Conservation (phyloP, 495 filamentous ascomycete genomes). For the Cudoniella acicularis region DNA sequence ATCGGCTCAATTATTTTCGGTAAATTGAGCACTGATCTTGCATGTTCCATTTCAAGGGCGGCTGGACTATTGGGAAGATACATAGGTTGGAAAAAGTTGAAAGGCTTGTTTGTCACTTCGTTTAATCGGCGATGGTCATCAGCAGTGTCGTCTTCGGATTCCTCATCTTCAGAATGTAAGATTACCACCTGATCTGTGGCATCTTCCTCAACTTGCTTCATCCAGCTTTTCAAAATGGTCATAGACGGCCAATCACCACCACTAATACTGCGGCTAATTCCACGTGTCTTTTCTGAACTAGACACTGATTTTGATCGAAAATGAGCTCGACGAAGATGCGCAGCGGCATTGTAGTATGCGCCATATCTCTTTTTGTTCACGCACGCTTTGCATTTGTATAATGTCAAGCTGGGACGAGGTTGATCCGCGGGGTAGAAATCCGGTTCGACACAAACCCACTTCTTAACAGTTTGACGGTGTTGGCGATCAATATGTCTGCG, state of each 20-base stretch:
- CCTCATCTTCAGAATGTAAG: neutral
- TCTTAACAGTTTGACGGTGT: constrained; percentile 64
- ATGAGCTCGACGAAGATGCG: constrained; percentile 81
- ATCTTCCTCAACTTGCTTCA: constrained; percentile 54
- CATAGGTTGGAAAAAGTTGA: neutral
- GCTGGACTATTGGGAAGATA: neutral
- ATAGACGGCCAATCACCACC: constrained; percentile 78
- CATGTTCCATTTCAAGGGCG: neutral
- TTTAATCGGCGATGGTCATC: too few species aligned
- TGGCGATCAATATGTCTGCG: constrained; percentile 76
- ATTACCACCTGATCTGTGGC: neutral
- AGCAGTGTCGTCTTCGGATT: neutral
- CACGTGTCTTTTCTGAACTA: constrained; percentile 51
- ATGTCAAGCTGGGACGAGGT: constrained; percentile 47
- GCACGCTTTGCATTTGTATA: constrained; percentile 82
- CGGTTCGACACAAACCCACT: constrained; percentile 69
- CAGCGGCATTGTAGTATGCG: constrained; percentile 90
- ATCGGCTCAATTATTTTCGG: neutral
- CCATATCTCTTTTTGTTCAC: constrained; percentile 71
- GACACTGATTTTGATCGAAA: constrained; percentile 46
- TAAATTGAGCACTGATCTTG: neutral
- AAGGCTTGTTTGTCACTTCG: neutral
- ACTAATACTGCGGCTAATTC: constrained; percentile 55
- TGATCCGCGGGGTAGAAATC: constrained; percentile 44
- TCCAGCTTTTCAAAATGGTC: constrained; percentile 74